phyloP scores from a whole-genome alignment of 73 alveolate species.

The Stentor roeselii region DNA sequence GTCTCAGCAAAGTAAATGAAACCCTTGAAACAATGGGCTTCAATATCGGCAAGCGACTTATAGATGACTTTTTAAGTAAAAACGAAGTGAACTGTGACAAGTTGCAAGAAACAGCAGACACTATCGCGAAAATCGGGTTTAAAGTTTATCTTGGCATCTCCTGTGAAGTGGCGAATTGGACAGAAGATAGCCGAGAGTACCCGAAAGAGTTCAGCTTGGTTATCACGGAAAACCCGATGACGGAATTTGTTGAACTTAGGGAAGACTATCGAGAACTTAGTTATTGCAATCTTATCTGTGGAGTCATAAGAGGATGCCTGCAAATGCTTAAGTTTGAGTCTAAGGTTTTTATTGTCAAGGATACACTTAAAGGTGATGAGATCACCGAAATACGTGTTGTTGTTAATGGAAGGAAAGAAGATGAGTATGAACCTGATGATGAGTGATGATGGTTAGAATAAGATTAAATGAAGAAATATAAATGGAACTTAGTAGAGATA shows the following conservation, averaged over 20 bases:
- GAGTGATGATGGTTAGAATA: no score
- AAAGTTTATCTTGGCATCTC: slow-evolving; percentile 66
- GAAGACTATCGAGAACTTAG: slow-evolving; percentile 62
- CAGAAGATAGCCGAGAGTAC: slow-evolving; percentile 33
- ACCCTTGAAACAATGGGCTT: slow-evolving; percentile 77
- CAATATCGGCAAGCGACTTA: slow-evolving; percentile 75
- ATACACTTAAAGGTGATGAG: slow-evolving; percentile 71
- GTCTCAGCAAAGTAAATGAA: slow-evolving; percentile 79
- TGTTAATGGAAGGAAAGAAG: slow-evolving; percentile 66
- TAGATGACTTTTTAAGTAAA: slow-evolving; percentile 85
- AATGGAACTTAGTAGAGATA: background rate
- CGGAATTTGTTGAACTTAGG: slow-evolving; percentile 77
- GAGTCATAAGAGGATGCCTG: slow-evolving; percentile 83
- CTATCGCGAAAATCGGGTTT: slow-evolving; percentile 69
- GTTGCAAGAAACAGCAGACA: slow-evolving; percentile 71
- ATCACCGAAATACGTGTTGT: slow-evolving; percentile 66
- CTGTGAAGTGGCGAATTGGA: slow-evolving; percentile 64
- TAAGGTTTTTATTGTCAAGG: slow-evolving; percentile 55
- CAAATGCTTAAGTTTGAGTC: slow-evolving; percentile 74
- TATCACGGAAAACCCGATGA: slow-evolving; percentile 72
- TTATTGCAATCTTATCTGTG: slow-evolving; percentile 79
- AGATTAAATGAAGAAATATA: no score
- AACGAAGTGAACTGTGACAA: slow-evolving; percentile 53
- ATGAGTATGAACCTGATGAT: slow-evolving; percentile 82
- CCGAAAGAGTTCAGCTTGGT: slow-evolving; percentile 56